Evolutionary conservation across 495 filamentous ascomycete species (phyloP).

Genomic region (Penicillium arizonense): DNA sequence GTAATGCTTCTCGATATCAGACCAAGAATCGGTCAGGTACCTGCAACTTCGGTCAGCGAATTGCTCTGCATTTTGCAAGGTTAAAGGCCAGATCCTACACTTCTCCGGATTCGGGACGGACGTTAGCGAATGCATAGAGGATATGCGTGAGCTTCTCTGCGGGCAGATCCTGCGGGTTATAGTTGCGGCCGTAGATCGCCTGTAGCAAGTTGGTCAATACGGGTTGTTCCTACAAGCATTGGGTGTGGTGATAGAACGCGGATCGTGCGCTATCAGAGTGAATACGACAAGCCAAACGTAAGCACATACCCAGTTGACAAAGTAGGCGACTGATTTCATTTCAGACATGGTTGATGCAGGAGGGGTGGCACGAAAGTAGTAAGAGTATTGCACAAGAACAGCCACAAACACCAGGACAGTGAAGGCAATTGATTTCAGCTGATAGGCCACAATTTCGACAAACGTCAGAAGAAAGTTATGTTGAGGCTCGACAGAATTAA

Average conservation of each 20-base stretch:
- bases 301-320: constrained; percentile 55
- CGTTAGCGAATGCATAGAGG: constrained; percentile 86
- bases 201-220: constrained; percentile 28
- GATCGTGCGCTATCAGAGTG: no score
- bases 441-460: constrained; percentile 16
- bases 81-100: constrained; percentile 51
- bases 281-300: neutral
- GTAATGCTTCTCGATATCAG: constrained; percentile 86
- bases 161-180: constrained; percentile 84
- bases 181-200: constrained; percentile 84
- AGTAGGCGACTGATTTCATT: constrained; percentile 51
- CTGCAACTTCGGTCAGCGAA: constrained; percentile 26
- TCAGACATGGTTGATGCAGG: constrained; percentile 28
- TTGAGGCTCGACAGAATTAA: neutral
- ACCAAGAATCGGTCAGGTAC: constrained; percentile 79
- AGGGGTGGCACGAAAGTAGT: constrained; percentile 10
- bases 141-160: constrained; percentile 87
- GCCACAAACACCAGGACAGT: constrained; percentile 21
- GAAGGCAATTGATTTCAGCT: constrained; percentile 12
- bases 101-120: constrained; percentile 70
- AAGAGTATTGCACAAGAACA: constrained; percentile 17
- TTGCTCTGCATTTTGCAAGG: neutral
- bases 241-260: no score
- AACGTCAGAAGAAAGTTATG: neutral
- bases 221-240: neutral